Evolutionary conservation across 768 basidiomycete genomes (phyloP), one percentile per base, ranked within the genome.

Genomic region (Nidularia sp.): DNA sequence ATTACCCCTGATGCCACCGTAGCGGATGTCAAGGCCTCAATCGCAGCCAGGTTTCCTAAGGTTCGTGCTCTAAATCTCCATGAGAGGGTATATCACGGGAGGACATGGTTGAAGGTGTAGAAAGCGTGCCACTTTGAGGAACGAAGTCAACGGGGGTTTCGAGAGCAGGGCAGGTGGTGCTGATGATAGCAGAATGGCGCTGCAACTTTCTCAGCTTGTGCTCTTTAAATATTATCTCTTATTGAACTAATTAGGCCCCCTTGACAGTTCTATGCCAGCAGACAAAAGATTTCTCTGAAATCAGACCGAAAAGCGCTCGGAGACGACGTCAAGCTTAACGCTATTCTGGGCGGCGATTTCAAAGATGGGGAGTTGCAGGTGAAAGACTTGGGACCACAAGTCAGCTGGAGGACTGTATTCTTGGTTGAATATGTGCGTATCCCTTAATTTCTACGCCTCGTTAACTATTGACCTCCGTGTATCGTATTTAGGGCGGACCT

Each of bases 311-410:
- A 80, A 52, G 62, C 81, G 4, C 75, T 91, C 12, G 70, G 79
- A 1, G 88, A 94, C 52, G 83, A 84, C 12, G 70, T 75, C 39
- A 79, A 78, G 33, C 65, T 98, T 44, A 66, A 64, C 10, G 74
- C 79, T 29, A 77, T 81, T 3, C 54, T 72, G 5, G 63, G 62
- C n/a, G 81, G 80, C 0, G 64, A 91, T 3, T 62, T 60, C 7
- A 77, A 85, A 15, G 85, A 80, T 7, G 78, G 76, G n/a, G 83
- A 86, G 53, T 60, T 98, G 35, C 68, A 78, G 35, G 76, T 94
- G 53, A 97, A 97, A 68, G 97, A 98, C 68, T 72, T 98, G 32
- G 97, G 97, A 0, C 80, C 87, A 5, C 97, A 99, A 67, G 73
- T 96, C 44, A 79, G 83, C 60, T 98, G 95, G 90, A 79, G 77